Conservation (phyloP, 164 flowering plant genomes). For the Magnolia kwangsiensis region DNA sequence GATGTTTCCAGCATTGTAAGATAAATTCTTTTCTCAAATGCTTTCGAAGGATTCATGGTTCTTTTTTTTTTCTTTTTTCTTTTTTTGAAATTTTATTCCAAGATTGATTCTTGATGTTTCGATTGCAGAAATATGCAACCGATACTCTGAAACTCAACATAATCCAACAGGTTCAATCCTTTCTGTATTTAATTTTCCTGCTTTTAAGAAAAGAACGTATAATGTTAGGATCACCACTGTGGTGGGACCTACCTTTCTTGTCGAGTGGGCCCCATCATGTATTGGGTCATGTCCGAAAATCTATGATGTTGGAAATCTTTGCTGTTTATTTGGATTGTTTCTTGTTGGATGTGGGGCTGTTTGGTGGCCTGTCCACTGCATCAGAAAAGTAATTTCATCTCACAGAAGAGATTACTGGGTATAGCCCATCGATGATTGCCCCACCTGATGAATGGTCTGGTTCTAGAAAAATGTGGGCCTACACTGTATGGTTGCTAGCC, state of each 20-base stretch:
- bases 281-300: too few species aligned
- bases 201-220: not conserved
- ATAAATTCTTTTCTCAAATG: not conserved
- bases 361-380: too few species aligned
- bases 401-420: too few species aligned
- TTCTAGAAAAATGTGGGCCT: too few species aligned
- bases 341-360: too few species aligned
- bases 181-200: not conserved
- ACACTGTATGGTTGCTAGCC: too few species aligned
- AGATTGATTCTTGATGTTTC: constrained; percentile 9
- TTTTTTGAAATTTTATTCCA: constrained; percentile 4
- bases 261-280: too few species aligned
- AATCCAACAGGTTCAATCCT: constrained; percentile 41
- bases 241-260: not conserved
- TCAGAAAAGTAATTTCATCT: too few species aligned
- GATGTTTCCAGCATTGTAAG: constrained; percentile 55
- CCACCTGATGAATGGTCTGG: too few species aligned
- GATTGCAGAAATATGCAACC: constrained; percentile 51
- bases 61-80: constrained; percentile 6
- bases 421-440: too few species aligned
- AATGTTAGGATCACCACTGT: not conserved
- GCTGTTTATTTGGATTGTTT: too few species aligned
- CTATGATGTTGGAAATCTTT: too few species aligned
- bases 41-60: not conserved
- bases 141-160: constrained; percentile 41